Base-by-base conservation (phyloP, 192 early-diverging fungal genomes). In the Oehlia diaphana region DNA sequence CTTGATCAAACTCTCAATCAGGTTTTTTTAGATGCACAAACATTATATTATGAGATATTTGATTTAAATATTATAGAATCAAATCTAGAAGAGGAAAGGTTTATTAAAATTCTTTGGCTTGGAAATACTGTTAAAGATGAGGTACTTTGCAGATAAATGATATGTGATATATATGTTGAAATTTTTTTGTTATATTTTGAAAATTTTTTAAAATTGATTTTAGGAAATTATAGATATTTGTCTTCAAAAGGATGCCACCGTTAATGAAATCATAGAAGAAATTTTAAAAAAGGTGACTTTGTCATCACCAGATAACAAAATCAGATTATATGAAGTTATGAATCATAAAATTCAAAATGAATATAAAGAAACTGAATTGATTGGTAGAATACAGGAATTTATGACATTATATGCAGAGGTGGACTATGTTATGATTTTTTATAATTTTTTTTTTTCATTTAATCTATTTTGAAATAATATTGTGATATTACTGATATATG, bases 11-110 rank as follows among this genome's bases (percentile, higher is more conserved):
- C 37, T 37, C 6, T 37, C 6, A 37, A 37, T 37, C 37, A 37
- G 37, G 37, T 3, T 37, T 37, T 37, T 37, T 37, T 37, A 37
- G 37, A 4, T 37, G 37, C 37, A 44, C 42, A 4, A 44, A 44
- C 42, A 9, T 1, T 99, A 10, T 89, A 86, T 75, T 99, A 97
- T 83, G 96, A 99, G 82, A 87, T 95, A 61, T 72, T 98, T 58
- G 93, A 96, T 58, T 86, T 95, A 26, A 87, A 90, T 50, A 87
- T 97, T 16, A 79, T 86, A 26, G 95, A 99, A 83, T 83, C 97
- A 31, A 44, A 44, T 9, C 42, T 8, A 9, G 9, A 44, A 44
- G 9, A 9, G 9, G 6, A 4, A 44, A 96, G 91, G 62, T 81
- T 80, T 62, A 75, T 98, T 16, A 92, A 91, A 42, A 86, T 97